Conservation (phyloP, 495 filamentous ascomycete species). For the Daldinia concentrica region DNA sequence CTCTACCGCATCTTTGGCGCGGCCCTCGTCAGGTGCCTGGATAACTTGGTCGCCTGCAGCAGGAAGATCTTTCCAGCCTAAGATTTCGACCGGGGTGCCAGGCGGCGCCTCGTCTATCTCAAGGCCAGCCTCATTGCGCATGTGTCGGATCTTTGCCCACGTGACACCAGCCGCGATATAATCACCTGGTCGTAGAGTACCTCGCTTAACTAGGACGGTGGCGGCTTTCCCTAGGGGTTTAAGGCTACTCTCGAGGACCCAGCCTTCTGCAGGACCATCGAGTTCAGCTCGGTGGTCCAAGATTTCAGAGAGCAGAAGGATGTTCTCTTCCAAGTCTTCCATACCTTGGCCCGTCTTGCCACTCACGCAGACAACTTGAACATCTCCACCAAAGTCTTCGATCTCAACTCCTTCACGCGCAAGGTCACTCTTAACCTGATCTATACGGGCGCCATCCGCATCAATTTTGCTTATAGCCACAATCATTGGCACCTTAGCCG, state of each 20-base stretch:
- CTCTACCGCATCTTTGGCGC: conserved; percentile 80
- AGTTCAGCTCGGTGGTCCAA: conserved; percentile 86
- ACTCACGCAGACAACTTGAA: conserved; percentile 87
- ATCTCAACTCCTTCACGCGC: conserved; percentile 86
- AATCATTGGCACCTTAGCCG: conserved; percentile 93
- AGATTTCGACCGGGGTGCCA: conserved; percentile 88
- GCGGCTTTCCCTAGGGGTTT: conserved; percentile 88
- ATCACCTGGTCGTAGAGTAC: conserved; percentile 83
- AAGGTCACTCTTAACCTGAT: conserved; percentile 88
- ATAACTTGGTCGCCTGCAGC: conserved; percentile 88
- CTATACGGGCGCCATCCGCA: conserved; percentile 78
- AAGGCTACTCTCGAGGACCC: conserved; percentile 92
- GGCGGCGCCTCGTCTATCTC: conserved; percentile 79
- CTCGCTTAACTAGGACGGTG: conserved; percentile 86
- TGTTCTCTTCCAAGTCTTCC: conserved; percentile 89
- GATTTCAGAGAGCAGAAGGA: conserved; percentile 83
- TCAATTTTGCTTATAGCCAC: conserved; percentile 99
- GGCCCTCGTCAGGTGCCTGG: conserved; percentile 79
- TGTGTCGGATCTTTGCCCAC: conserved; percentile 81
- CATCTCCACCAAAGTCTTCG: conserved; percentile 95
- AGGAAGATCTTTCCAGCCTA: conserved; percentile 93
- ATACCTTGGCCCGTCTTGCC: conserved; percentile 96
- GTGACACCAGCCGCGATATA: conserved; percentile 87
- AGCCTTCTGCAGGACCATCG: conserved; percentile 84
- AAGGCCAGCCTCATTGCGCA: conserved; percentile 85